Percentiles rank a stretch among this genome's conserved stretches.
Evolutionary conservation across 805 yeast genomes (phyloP).

Genomic region (Saccharomycopsis babjevae): DNA sequence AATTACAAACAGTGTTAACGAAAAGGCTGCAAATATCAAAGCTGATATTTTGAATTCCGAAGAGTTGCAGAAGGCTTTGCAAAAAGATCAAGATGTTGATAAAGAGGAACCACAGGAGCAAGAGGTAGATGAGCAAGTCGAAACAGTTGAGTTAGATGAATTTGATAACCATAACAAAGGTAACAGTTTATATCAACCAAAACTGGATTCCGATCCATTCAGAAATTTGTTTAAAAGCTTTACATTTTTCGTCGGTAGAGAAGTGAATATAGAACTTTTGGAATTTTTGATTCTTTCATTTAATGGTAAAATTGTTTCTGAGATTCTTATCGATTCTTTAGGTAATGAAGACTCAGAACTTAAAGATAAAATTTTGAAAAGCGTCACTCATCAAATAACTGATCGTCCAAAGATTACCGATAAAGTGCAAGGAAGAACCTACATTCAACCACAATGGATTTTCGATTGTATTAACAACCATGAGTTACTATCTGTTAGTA

Average conservation of each 20-base stretch:
- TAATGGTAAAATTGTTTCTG: slow-evolving; percentile 82
- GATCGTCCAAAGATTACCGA: slow-evolving; percentile 78
- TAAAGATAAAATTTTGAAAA: slow-evolving; percentile 23
- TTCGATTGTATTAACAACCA: slow-evolving; percentile 83
- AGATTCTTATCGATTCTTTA: slow-evolving; percentile 75
- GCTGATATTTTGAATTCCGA: slow-evolving; percentile 41
- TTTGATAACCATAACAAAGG: slow-evolving; percentile 61
- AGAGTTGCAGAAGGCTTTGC: slow-evolving; percentile 27
- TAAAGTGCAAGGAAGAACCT: slow-evolving; percentile 84
- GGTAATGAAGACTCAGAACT: slow-evolving; percentile 29
- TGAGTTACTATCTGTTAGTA: slow-evolving; percentile 61
- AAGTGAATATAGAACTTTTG: slow-evolving; percentile 83
- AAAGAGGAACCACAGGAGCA: slow-evolving; percentile 30
- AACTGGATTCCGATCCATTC: slow-evolving; percentile 35
- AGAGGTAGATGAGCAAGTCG: slow-evolving; percentile 28
- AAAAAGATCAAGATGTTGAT: slow-evolving; percentile 31
- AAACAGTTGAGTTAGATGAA: slow-evolving; percentile 47
- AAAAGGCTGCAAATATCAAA: slow-evolving; percentile 26
- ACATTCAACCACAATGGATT: slow-evolving; percentile 96
- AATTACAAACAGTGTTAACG: slow-evolving; percentile 26
- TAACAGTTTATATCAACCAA: slow-evolving; percentile 68
- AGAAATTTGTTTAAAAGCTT: slow-evolving; percentile 62
- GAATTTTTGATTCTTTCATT: slow-evolving; percentile 80
- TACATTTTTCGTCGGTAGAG: slow-evolving; percentile 85
- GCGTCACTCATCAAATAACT: slow-evolving; percentile 85